Percentiles rank a stretch among this genome's conserved stretches.
These are phyloP conservation scores for Cucurbita maxima DNA, from an alignment of 306 rosid genomes.

Conservation along the genomic window DNA sequence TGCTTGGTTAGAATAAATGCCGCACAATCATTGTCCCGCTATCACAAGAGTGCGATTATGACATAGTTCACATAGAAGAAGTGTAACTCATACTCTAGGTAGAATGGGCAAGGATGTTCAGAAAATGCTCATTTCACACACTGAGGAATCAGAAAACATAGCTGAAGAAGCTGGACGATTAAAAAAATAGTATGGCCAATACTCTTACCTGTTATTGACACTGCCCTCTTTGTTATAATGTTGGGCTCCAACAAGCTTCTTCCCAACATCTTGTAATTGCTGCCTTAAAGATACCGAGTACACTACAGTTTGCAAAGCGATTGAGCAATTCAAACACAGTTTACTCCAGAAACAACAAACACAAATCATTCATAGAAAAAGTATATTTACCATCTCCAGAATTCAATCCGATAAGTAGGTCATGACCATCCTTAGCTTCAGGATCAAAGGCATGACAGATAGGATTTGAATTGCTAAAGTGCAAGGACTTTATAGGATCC, in stretches of 20 bases:
- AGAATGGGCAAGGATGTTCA: neutral
- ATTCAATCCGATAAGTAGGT: constrained; percentile 71
- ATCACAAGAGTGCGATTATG: no score
- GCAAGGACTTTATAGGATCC: constrained; percentile 97
- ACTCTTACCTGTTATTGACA: constrained; percentile 71
- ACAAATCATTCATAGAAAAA: constrained; percentile 3
- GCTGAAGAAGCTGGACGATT: neutral
- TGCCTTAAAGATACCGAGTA: constrained; percentile 96
- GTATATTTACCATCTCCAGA: constrained; percentile 77
- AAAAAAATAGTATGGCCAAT: neutral
- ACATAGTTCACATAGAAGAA: neutral
- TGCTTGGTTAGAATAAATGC: no score
- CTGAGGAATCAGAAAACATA: neutral
- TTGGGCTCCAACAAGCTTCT: constrained; percentile 87
- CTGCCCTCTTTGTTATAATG: constrained; percentile 97
- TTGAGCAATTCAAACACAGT: constrained; percentile 21
- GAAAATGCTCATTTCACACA: neutral
- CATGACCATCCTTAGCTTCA: constrained; percentile 95
- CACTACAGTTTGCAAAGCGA: constrained; percentile 27
- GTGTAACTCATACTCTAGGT: neutral
- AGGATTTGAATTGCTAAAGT: constrained; percentile 82
- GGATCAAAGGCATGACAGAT: constrained; percentile 84
- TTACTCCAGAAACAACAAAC: constrained; percentile 5
- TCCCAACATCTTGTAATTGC: constrained; percentile 96
- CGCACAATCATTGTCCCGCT: no score